phyloP scores from a whole-genome alignment of 2,329 filamentous ascomycete species.

The Botrytis hyacinthi region DNA sequence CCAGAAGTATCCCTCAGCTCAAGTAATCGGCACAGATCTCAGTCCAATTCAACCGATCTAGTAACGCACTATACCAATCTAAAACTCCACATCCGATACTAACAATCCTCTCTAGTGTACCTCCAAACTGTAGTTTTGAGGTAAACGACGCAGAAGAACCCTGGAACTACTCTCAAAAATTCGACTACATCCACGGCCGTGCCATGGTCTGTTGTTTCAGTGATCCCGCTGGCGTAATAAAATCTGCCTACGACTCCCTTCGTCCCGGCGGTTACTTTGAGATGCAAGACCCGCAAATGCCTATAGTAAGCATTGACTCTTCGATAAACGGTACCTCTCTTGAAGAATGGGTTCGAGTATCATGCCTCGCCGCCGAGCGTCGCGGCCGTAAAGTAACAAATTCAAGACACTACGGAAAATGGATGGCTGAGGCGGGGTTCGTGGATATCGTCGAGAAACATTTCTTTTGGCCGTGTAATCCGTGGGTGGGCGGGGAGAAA shows the following conservation, averaged over 20 bases:
- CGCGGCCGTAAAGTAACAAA: conserved; percentile 20
- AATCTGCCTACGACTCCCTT: conserved; percentile 9
- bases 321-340: conserved; percentile 9
- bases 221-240: conserved; percentile 42
- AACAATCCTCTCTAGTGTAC: conserved; percentile 31
- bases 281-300: conserved; percentile 22
- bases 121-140: conserved; percentile 52
- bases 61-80: conserved; percentile 9
- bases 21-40: conserved; percentile 37
- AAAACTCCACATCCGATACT: not conserved
- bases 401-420: conserved; percentile 37
- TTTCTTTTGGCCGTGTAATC: conserved; percentile 50
- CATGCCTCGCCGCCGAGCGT: conserved; percentile 11
- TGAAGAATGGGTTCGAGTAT: conserved; percentile 12
- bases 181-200: conserved; percentile 52
- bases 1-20: conserved; percentile 33
- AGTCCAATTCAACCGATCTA: conserved; percentile 35
- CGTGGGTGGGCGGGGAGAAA: conserved; percentile 51
- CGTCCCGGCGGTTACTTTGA: conserved; percentile 24
- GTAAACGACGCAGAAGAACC: conserved; percentile 51
- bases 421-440: conserved; percentile 53
- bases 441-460: conserved; percentile 49
- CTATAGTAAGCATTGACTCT: conserved; percentile 7
- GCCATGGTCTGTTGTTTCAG: conserved; percentile 39
- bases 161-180: conserved; percentile 48